Base-by-base conservation (phyloP, 2,329 filamentous ascomycete species). In the Trichoderma sp. region DNA sequence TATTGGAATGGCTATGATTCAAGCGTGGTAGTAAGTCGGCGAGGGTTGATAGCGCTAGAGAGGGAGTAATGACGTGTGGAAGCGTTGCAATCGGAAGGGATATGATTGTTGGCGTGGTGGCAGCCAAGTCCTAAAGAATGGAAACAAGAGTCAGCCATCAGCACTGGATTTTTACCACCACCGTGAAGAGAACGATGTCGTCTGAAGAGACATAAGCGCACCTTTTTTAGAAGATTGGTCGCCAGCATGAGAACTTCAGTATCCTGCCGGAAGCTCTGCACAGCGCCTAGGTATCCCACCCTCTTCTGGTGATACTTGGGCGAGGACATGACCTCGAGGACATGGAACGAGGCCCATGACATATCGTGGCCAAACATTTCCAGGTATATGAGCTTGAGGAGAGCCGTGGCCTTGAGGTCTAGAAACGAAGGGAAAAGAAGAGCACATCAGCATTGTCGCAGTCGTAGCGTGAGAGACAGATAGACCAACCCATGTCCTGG, bases 321-420 rank as follows among this genome's bases (percentile, higher is more conserved):
- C 49, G 93, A 97, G 47, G 94, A 97, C 96, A 99, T 99, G 82
- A 99, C 96, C 83, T 99, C 96, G 59, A 99, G 90, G 64, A 98
- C 95, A 79, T 99, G 93, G 82, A 99, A 99, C 14, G 94, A 94
- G 4, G 96, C 96, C 96, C 96, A 99, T 3, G 95, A 97, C 96
- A 99, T 99, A 81, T 98, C 96, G 79, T 98, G 92, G 16, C 96
- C 96, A 74, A 98, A 94, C 96, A 99, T 99, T 80, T 99, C 96
- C 73, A 99, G 88, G 79, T 99, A 99, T 65, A 97, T 91, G 75
- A 99, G 87, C 84, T 99, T 99, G 77, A 99, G 85, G 66, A 99
- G 86, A 57, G 96, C 96, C 40, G 94, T 98, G 24, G 96, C 94
- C 85, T 99, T 99, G 81, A 97, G 87, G 83, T 98, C 94, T 93